A percentile compares a stretch with the other conserved stretches of the same genome.
Evolutionary conservation across 331 rosid species (phyloP).

Genomic region (Prunus yedoensis): DNA sequence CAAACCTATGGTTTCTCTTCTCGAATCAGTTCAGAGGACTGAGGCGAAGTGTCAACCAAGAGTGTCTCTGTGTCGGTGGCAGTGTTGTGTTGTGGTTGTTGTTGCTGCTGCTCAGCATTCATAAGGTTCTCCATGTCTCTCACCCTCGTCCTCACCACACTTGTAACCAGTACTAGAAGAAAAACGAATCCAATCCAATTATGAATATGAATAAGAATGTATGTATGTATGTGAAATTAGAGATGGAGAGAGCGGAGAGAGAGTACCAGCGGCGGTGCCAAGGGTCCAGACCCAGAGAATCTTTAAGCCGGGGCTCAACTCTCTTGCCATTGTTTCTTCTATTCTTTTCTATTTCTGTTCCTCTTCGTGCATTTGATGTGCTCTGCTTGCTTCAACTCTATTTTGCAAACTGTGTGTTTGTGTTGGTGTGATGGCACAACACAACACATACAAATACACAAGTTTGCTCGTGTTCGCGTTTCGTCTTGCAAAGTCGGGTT

Average conservation of each 20-base stretch:
- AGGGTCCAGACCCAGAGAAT: constrained; percentile 92
- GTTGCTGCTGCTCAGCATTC: constrained; percentile 41
- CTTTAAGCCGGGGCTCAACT: constrained; percentile 78
- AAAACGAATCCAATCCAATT: neutral
- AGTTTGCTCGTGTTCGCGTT: neutral
- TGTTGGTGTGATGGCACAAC: too few relatives aligned
- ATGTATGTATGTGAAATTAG: neutral
- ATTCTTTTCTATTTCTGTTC: neutral
- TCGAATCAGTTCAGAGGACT: neutral
- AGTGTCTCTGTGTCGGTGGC: constrained; percentile 28
- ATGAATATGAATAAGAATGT: neutral
- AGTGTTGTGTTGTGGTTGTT: constrained; percentile 11
- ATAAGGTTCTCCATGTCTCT: constrained; percentile 46
- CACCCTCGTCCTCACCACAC: constrained; percentile 51
- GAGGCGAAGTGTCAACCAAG: constrained; percentile 17
- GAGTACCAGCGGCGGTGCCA: constrained; percentile 81
- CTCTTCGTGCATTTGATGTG: neutral
- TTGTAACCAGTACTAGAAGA: constrained; percentile 53
- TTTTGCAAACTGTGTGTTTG: neutral
- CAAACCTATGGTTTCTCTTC: constrained; percentile 34
- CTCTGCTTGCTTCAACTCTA: neutral
- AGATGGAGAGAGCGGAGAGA: neutral
- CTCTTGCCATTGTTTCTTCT: constrained; percentile 43
- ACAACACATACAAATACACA: too few relatives aligned
- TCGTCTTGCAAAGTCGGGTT: neutral